Evolutionary conservation across 331 rosid genomes (phyloP).

Genomic region (Saraca asoca): DNA sequence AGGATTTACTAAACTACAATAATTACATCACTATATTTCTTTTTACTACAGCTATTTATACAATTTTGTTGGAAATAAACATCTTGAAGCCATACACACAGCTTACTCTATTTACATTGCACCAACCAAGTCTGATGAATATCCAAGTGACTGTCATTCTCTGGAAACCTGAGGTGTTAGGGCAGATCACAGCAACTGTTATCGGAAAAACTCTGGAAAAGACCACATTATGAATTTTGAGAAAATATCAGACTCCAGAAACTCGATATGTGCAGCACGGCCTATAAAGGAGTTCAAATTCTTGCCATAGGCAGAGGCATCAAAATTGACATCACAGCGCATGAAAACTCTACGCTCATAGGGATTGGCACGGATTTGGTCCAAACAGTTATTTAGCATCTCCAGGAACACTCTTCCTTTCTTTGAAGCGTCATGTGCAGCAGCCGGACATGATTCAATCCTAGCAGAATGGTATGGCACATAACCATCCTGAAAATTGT

Average conservation of each 20-base stretch:
- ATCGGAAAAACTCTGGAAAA: conserved; percentile 75
- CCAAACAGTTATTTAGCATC: conserved; percentile 83
- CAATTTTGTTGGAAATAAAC: conserved; percentile 24
- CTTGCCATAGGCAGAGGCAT: conserved; percentile 79
- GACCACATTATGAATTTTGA: conserved; percentile 93
- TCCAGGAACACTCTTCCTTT: conserved; percentile 71
- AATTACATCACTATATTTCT: conserved; percentile 43
- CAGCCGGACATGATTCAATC: conserved; percentile 87
- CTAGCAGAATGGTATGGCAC: conserved; percentile 99
- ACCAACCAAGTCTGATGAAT: not conserved
- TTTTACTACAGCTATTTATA: conserved; percentile 29
- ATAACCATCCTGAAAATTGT: conserved; percentile 78
- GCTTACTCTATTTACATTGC: no score
- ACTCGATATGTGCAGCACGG: conserved; percentile 95
- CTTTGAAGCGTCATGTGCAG: conserved; percentile 73
- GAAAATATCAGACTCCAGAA: conserved; percentile 79
- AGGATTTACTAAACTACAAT: conserved; percentile 30
- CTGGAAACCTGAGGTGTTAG: not conserved
- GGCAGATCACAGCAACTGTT: conserved; percentile 24
- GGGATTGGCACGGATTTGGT: conserved; percentile 73
- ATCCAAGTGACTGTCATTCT: conserved; percentile 22
- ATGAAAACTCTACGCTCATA: conserved; percentile 67
- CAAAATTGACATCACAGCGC: conserved; percentile 92
- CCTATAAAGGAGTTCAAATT: conserved; percentile 82
- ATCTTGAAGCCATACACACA: conserved; percentile 35